These are phyloP conservation scores for Yamadazyma diddensiae DNA, from an alignment of 1,139 yeast species.

Conservation along the genomic window DNA sequence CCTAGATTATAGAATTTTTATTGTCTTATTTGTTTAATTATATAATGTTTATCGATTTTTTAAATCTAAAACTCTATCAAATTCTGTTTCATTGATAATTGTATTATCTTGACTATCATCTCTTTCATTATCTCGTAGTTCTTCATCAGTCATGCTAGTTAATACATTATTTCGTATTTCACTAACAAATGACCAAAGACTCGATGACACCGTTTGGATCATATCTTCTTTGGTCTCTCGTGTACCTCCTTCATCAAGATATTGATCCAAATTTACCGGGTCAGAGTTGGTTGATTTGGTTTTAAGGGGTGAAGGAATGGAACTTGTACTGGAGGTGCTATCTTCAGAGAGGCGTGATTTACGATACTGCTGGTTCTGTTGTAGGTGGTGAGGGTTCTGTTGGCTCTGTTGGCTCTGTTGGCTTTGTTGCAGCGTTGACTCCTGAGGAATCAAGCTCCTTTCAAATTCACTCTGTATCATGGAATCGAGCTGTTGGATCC, in stretches of 20 bases:
- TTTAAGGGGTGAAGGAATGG: constrained; percentile 16
- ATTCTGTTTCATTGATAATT: constrained; percentile 11
- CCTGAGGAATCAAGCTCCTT: constrained; percentile 29
- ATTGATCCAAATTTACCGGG: constrained; percentile 12
- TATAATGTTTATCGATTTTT: constrained; percentile 3
- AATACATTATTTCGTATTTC: constrained; percentile 25
- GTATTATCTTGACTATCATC: constrained; percentile 9
- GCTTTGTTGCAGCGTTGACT: background rate
- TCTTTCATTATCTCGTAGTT: constrained; percentile 24
- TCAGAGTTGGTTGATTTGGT: constrained; percentile 8
- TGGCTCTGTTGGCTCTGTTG: too few relatives aligned
- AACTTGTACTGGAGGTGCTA: constrained; percentile 25
- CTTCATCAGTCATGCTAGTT: constrained; percentile 8
- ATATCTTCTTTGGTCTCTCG: constrained; percentile 21
- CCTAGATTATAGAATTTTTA: constrained; percentile 7
- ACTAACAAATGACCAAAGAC: constrained; percentile 46
- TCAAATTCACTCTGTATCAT: constrained; percentile 67
- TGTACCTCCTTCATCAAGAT: constrained; percentile 8
- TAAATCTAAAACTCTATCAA: constrained; percentile 9
- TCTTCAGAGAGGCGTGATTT: constrained; percentile 22
- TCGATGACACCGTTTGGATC: constrained; percentile 41
- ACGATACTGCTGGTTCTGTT: background rate
- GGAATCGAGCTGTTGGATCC: constrained; percentile 67
- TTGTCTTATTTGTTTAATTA: background rate
- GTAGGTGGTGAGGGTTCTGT: too few relatives aligned